phyloP scores from a whole-genome alignment of 306 rosid species.

The Dryas octopetala region DNA sequence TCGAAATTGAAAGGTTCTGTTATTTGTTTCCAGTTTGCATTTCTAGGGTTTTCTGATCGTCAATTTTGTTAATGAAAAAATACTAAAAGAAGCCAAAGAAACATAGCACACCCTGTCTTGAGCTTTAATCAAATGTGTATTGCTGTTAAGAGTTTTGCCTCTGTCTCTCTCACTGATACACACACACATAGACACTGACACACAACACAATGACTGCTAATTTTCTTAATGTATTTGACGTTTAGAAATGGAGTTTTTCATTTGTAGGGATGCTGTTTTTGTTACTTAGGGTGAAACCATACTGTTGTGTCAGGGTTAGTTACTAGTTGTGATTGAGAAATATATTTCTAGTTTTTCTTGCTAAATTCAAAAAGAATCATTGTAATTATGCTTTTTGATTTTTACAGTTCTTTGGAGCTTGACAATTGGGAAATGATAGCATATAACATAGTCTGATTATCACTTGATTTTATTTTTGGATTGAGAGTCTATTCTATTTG shows the following conservation, averaged over 20 bases:
- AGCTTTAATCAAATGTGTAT: neutral
- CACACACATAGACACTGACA: too few relatives aligned
- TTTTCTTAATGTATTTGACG: neutral
- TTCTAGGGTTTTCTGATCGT: constrained; percentile 15
- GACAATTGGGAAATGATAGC: neutral
- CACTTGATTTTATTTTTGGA: neutral
- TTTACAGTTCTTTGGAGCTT: neutral
- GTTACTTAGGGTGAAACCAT: neutral
- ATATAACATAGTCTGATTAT: neutral
- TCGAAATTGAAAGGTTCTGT: neutral
- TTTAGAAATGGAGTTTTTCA: neutral
- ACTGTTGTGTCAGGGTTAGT: neutral
- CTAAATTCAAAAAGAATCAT: neutral
- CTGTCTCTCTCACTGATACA: neutral
- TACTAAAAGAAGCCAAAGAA: neutral
- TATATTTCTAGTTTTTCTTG: neutral
- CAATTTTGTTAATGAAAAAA: neutral
- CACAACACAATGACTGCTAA: too few relatives aligned
- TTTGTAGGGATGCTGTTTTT: neutral
- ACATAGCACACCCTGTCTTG: neutral
- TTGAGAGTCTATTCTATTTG: neutral
- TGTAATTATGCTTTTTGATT: neutral
- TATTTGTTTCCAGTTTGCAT: neutral
- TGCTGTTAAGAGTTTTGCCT: neutral
- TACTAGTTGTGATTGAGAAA: too few relatives aligned